Conservation (phyloP, 1,139 yeast species). For the Yamadazyma sp. region DNA sequence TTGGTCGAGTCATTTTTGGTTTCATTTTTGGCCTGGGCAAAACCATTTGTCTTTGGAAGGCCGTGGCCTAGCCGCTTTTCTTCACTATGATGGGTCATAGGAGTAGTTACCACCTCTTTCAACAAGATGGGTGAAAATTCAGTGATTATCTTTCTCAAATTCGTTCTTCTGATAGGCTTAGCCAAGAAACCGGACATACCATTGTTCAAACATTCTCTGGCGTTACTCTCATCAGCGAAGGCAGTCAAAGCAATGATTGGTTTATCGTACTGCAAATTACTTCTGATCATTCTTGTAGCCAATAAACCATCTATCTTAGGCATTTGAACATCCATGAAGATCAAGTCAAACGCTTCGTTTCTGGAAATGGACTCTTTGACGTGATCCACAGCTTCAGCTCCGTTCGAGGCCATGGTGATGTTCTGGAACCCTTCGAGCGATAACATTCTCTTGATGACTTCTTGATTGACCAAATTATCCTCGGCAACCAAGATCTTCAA, state of each 20-base stretch:
- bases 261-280: constrained; percentile 57
- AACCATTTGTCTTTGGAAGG: neutral
- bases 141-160: constrained; percentile 53
- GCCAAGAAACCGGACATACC: constrained; percentile 90
- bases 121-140: constrained; percentile 42
- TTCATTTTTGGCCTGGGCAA: neutral
- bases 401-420: constrained; percentile 80
- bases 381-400: constrained; percentile 77
- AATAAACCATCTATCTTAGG: constrained; percentile 85
- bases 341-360: constrained; percentile 56
- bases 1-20: neutral
- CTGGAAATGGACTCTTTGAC: constrained; percentile 51
- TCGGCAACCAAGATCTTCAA: constrained; percentile 84
- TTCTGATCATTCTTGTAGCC: constrained; percentile 75
- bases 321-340: constrained; percentile 98
- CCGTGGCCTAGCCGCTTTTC: constrained; percentile 17
- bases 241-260: constrained; percentile 96
- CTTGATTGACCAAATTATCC: constrained; percentile 88
- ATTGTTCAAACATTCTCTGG: constrained; percentile 69
- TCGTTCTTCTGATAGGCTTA: constrained; percentile 78
- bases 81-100: constrained; percentile 23
- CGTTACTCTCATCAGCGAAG: constrained; percentile 85
- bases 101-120: constrained; percentile 30
- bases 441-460: constrained; percentile 84
- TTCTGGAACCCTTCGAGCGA: constrained; percentile 72